A percentile compares a stretch with the other conserved stretches of the same genome.
These are phyloP conservation scores for Fusarium avenaceum DNA, from an alignment of 2,329 filamentous ascomycete species.

Conservation along the genomic window DNA sequence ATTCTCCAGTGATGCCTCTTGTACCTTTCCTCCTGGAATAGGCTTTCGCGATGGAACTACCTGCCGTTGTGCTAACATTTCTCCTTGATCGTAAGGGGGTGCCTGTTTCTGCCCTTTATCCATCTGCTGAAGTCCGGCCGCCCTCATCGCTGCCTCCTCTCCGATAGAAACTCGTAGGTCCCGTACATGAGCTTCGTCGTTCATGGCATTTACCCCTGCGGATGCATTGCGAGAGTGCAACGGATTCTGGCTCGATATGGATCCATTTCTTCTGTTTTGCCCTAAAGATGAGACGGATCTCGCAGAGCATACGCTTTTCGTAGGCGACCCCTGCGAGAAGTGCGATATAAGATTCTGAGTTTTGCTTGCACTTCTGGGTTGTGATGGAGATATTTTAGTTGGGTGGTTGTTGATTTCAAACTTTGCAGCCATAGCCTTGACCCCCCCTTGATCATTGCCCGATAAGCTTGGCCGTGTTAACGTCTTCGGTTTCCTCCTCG, in stretches of 20 bases:
- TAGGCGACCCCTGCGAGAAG: slow-evolving; percentile 35
- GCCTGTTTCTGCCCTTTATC: background rate
- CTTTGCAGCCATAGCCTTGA: slow-evolving; percentile 66
- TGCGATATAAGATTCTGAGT: slow-evolving; percentile 42
- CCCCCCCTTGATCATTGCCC: slow-evolving; percentile 52
- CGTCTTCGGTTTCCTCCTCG: slow-evolving; percentile 25
- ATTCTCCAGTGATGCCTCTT: slow-evolving; percentile 27
- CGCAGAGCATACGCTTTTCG: slow-evolving; percentile 15
- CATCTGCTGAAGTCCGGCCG: slow-evolving; percentile 28
- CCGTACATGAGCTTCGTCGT: background rate
- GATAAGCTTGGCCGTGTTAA: slow-evolving; percentile 34
- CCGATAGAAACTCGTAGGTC: slow-evolving; percentile 32
- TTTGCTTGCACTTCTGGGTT: slow-evolving; percentile 26
- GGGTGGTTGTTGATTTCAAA: slow-evolving; percentile 58
- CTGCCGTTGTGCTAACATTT: slow-evolving; percentile 16
- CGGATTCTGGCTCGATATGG: slow-evolving; percentile 19
- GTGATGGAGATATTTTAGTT: slow-evolving; percentile 11
- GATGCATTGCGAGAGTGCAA: slow-evolving; percentile 11
- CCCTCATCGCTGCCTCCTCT: slow-evolving; percentile 39
- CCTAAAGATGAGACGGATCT: slow-evolving; percentile 30
- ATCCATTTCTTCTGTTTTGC: slow-evolving; percentile 11
- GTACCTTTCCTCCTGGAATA: slow-evolving; percentile 1
- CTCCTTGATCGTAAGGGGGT: background rate
- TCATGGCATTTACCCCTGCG: background rate
- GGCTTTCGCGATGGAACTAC: slow-evolving; percentile 23